A percentile compares a stretch with the other conserved stretches of the same genome.
Conservation (phyloP, 208 protist species). For the Phytomonas serpens region DNA sequence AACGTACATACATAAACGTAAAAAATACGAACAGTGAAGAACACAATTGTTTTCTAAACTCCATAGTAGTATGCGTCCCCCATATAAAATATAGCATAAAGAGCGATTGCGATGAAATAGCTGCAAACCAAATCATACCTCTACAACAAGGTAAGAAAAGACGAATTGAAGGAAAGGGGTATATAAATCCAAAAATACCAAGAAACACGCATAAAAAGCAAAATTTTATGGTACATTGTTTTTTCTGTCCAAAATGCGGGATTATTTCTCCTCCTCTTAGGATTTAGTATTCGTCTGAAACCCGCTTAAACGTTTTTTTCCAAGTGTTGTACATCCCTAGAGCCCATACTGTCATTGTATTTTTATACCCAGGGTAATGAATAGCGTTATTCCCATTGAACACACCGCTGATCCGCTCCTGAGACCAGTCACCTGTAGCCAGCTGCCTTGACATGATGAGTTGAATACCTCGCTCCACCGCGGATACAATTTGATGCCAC, state of each 20-base stretch:
- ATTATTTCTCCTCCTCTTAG: background rate
- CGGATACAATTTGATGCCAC: slow-evolving; percentile 23
- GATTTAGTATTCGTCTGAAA: background rate
- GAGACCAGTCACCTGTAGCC: slow-evolving; percentile 78
- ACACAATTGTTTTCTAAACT: background rate
- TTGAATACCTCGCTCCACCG: slow-evolving; percentile 76
- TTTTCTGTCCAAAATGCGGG: background rate
- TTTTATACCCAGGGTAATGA: slow-evolving; percentile 94
- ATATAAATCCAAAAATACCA: background rate
- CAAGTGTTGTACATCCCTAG: slow-evolving; percentile 85
- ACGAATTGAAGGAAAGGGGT: background rate
- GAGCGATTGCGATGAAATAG: background rate
- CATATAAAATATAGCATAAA: background rate
- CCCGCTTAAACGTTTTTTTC: slow-evolving; percentile 18
- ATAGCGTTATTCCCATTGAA: slow-evolving; percentile 98
- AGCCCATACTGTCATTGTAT: slow-evolving; percentile 97
- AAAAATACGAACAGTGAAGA: background rate
- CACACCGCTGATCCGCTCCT: slow-evolving; percentile 94
- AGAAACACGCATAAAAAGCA: background rate
- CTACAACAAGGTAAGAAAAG: background rate
- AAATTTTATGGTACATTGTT: background rate
- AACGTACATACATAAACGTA: too few relatives aligned
- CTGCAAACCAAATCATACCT: background rate
- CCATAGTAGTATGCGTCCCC: background rate
- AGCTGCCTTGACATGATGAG: slow-evolving; percentile 86